phyloP scores from a whole-genome alignment of 2,329 filamentous ascomycete genomes.

The Colletotrichum sp. region DNA sequence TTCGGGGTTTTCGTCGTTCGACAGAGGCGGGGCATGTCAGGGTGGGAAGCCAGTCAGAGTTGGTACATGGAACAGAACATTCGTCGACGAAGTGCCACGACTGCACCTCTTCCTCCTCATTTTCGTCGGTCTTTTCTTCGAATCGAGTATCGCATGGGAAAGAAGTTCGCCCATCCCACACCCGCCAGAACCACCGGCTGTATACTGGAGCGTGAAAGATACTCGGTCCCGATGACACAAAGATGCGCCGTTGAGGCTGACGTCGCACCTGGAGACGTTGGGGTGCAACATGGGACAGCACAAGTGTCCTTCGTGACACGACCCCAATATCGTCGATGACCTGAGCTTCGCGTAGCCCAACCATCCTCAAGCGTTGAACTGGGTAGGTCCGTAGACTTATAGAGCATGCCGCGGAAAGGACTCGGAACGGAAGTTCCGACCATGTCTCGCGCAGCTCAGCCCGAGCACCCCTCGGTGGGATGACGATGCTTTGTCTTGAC shows the following conservation, averaged over 20 bases:
- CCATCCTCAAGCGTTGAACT: background rate
- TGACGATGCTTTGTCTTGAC: background rate
- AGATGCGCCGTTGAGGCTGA: background rate
- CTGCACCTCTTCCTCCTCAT: background rate
- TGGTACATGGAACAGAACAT: background rate
- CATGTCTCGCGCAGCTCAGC: background rate
- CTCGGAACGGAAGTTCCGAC: background rate
- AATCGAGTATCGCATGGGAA: background rate
- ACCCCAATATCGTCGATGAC: background rate
- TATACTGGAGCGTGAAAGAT: background rate
- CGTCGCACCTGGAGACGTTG: background rate
- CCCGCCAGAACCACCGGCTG: background rate
- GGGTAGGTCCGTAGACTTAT: background rate
- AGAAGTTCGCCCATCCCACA: background rate
- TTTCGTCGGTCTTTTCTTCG: background rate
- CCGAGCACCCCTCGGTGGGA: background rate
- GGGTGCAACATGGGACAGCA: background rate
- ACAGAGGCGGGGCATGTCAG: background rate
- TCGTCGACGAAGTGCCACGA: background rate
- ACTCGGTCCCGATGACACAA: background rate
- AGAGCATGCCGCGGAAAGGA: background rate
- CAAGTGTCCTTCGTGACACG: background rate
- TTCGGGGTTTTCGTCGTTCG: background rate
- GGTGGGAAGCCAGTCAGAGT: background rate
- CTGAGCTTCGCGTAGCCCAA: background rate